phyloP scores from a whole-genome alignment of 306 rosid species.

The Hippophae gyantsensis region DNA sequence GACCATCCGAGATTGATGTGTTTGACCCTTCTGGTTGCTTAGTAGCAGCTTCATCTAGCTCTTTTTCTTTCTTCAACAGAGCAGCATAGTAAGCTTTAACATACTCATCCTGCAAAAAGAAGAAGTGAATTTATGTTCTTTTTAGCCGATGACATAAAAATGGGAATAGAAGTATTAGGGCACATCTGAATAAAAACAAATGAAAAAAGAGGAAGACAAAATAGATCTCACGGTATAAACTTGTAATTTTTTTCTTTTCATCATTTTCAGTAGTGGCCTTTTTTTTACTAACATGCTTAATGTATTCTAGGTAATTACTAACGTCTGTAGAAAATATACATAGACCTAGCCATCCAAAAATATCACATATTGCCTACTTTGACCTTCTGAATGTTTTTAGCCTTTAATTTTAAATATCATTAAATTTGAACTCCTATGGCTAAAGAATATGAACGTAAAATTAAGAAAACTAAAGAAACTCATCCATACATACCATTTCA shows the following conservation, averaged over 20 bases:
- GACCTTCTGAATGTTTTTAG: too few relatives aligned
- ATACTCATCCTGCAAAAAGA: conserved; percentile 62
- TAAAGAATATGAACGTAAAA: too few relatives aligned
- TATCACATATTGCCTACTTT: too few relatives aligned
- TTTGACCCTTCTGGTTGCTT: conserved; percentile 21
- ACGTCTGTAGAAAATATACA: too few relatives aligned
- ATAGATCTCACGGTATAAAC: conserved; percentile 22
- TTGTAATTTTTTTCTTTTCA: conserved; percentile 46
- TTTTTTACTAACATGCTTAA: conserved; percentile 53
- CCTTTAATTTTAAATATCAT: too few relatives aligned
- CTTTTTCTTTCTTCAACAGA: conserved; percentile 57
- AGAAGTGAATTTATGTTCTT: conserved; percentile 9
- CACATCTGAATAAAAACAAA: conserved; percentile 6
- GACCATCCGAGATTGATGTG: conserved; percentile 20
- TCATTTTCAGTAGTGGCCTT: conserved; percentile 39
- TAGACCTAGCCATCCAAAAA: too few relatives aligned
- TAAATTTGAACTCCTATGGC: too few relatives aligned
- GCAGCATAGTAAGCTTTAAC: conserved; percentile 84
- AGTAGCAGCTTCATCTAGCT: conserved; percentile 52
- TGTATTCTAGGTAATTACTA: conserved; percentile 24
- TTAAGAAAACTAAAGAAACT: too few relatives aligned
- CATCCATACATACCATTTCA: too few relatives aligned
- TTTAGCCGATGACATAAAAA: background rate
- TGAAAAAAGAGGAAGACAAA: background rate
- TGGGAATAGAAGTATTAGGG: conserved; percentile 1